Evolutionary conservation across 805 yeast genomes (phyloP).

Genomic region (Sporopachydermia quercuum): DNA sequence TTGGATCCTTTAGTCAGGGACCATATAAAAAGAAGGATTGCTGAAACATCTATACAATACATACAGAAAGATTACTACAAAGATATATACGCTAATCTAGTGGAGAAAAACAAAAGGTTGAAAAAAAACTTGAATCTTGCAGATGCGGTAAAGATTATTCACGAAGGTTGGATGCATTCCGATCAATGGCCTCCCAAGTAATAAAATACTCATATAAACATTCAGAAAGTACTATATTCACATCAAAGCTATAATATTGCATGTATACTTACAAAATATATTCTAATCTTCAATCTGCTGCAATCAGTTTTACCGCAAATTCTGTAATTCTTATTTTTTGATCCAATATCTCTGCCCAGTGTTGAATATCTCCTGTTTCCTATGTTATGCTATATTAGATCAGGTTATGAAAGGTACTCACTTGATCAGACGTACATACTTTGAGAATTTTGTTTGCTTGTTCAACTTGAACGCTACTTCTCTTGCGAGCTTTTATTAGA

Average conservation of each 20-base stretch:
- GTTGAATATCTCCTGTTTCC: slow-evolving; percentile 29
- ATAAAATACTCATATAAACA: slow-evolving; percentile 5
- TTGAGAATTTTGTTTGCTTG: background rate
- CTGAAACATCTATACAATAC: slow-evolving; percentile 9
- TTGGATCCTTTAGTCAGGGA: slow-evolving; percentile 7
- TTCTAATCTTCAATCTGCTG: slow-evolving; percentile 15
- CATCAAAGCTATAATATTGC: slow-evolving; percentile 6
- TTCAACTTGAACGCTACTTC: background rate
- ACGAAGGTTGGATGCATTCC: slow-evolving; percentile 74
- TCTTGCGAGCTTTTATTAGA: background rate
- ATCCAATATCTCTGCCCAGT: slow-evolving; percentile 54
- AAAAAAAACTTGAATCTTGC: slow-evolving; percentile 57
- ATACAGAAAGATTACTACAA: slow-evolving; percentile 37
- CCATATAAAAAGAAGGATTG: slow-evolving; percentile 4
- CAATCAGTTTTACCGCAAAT: slow-evolving; percentile 27
- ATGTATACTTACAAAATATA: slow-evolving; percentile 5
- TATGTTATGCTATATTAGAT: slow-evolving; percentile 2
- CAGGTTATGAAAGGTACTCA: slow-evolving; percentile 7
- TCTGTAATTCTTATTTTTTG: slow-evolving; percentile 62
- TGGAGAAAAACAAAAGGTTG: slow-evolving; percentile 53
- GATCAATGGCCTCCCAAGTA: slow-evolving; percentile 42
- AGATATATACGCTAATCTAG: slow-evolving; percentile 52
- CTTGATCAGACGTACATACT: background rate
- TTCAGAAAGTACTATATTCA: slow-evolving; percentile 3
- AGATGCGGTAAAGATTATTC: slow-evolving; percentile 57